Evolutionary conservation across 768 basidiomycete species (phyloP).

Genomic region (Paxillus ammoniavirescens): DNA sequence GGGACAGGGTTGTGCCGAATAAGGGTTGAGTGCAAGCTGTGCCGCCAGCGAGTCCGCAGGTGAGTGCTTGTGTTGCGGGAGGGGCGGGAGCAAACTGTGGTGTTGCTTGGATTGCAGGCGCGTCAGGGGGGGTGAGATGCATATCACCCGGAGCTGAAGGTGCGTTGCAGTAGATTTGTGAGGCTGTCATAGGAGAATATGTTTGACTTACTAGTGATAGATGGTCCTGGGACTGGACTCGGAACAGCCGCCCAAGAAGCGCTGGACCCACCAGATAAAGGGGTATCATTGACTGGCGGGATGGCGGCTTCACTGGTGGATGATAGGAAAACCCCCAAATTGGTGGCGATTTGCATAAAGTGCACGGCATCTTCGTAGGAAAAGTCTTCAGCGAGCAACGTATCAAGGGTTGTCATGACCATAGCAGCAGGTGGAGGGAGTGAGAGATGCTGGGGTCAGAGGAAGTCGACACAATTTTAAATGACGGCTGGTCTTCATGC

Average conservation of each 20-base stretch:
- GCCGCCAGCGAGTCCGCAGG: slow-evolving; percentile 1
- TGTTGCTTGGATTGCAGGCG: background rate
- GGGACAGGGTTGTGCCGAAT: background rate
- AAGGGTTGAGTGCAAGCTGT: slow-evolving; percentile 2
- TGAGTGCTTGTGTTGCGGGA: background rate
- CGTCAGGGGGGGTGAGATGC: background rate
- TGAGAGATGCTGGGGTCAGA: no score
- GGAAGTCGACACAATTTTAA: no score
- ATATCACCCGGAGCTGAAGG: background rate
- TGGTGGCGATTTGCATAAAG: no score
- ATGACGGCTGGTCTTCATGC: no score
- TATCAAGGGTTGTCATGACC: no score
- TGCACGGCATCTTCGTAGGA: no score
- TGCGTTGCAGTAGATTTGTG: background rate
- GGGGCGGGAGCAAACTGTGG: background rate
- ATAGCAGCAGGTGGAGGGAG: no score
- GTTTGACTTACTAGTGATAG: background rate
- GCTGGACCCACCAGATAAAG: background rate
- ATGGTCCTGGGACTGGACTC: background rate
- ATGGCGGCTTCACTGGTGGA: no score
- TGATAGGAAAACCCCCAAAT: no score
- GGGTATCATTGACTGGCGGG: background rate
- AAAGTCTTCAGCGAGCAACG: no score
- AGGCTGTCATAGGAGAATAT: background rate
- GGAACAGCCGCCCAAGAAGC: background rate